Evolutionary conservation across 192 early-diverging fungal species (phyloP).

Genomic region (Spizellomyces punctatus): DNA sequence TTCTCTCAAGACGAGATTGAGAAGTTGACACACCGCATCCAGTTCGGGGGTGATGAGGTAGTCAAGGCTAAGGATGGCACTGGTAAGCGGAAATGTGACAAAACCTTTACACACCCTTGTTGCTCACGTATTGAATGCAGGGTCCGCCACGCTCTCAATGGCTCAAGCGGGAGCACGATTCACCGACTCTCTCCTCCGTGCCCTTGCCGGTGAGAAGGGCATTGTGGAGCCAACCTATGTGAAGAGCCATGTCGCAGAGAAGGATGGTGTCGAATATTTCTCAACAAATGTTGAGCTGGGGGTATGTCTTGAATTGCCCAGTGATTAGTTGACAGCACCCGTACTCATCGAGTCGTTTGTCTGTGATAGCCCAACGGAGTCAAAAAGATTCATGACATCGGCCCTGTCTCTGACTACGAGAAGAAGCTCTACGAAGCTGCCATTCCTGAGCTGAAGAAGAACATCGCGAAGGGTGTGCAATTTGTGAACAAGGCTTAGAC

Average conservation of each 20-base stretch:
- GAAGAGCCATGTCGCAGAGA: conserved; percentile 62
- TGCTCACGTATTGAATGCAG: neutral
- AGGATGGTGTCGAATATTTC: conserved; percentile 64
- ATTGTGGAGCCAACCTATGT: conserved; percentile 91
- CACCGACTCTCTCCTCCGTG: conserved; percentile 83
- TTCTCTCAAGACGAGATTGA: conserved; percentile 83
- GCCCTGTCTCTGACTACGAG: conserved; percentile 76
- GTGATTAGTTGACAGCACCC: neutral
- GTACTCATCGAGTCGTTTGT: neutral
- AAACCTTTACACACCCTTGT: neutral
- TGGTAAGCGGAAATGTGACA: conserved; percentile 34
- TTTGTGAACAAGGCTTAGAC: conserved; percentile 68
- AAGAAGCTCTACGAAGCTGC: conserved; percentile 73
- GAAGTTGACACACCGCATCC: conserved; percentile 90
- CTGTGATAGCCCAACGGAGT: conserved; percentile 63
- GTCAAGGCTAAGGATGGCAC: conserved; percentile 98
- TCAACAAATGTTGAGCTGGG: conserved; percentile 66
- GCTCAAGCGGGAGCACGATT: conserved; percentile 74
- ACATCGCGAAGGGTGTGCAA: conserved; percentile 84
- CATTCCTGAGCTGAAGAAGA: conserved; percentile 82
- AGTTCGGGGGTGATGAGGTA: conserved; percentile 98
- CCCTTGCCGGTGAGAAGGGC: conserved; percentile 76
- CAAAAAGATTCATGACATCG: conserved; percentile 82
- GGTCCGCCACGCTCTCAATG: conserved; percentile 66
- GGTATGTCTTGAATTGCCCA: conserved; percentile 26